Evolutionary conservation across 257 asterid species (phyloP).

Genomic region (Solanum sejunctum): DNA sequence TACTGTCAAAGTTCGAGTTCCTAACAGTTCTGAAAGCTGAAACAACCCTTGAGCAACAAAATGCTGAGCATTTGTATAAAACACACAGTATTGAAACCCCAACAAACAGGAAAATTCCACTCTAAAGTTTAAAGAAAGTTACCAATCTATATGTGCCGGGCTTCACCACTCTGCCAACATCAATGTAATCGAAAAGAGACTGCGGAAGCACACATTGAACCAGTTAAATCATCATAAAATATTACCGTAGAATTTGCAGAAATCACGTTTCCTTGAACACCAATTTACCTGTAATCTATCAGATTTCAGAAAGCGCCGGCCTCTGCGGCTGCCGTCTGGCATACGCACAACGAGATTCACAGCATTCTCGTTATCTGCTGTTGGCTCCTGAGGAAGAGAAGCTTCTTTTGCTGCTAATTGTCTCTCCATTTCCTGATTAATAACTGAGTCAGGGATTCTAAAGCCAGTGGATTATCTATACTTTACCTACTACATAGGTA

Average conservation of each 20-base stretch:
- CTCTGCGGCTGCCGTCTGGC: constrained; percentile 96
- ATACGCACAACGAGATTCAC: constrained; percentile 85
- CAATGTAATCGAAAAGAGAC: constrained; percentile 84
- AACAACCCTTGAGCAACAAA: neutral
- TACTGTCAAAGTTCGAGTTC: neutral
- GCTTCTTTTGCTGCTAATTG: constrained; percentile 88
- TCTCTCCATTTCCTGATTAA: constrained; percentile 68
- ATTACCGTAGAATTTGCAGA: neutral
- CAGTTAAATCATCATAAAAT: constrained; percentile 6
- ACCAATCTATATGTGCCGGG: constrained; percentile 96
- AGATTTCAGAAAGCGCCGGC: constrained; percentile 83
- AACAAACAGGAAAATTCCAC: neutral
- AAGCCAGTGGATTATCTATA: neutral
- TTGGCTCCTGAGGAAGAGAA: constrained; percentile 88
- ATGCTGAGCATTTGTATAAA: neutral
- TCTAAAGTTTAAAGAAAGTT: constrained; percentile 1
- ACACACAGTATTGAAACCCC: neutral
- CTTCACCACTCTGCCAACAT: constrained; percentile 62
- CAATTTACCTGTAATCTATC: constrained; percentile 72
- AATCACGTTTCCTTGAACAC: neutral
- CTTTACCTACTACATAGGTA: neutral
- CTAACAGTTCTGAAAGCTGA: neutral
- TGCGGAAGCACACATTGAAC: constrained; percentile 19
- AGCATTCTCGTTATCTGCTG: constrained; percentile 62
- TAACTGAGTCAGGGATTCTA: neutral